Evolutionary conservation across 495 filamentous ascomycete species (phyloP), one percentile per base, ranked within the genome.

Genomic region (Aspergillus biplanus): DNA sequence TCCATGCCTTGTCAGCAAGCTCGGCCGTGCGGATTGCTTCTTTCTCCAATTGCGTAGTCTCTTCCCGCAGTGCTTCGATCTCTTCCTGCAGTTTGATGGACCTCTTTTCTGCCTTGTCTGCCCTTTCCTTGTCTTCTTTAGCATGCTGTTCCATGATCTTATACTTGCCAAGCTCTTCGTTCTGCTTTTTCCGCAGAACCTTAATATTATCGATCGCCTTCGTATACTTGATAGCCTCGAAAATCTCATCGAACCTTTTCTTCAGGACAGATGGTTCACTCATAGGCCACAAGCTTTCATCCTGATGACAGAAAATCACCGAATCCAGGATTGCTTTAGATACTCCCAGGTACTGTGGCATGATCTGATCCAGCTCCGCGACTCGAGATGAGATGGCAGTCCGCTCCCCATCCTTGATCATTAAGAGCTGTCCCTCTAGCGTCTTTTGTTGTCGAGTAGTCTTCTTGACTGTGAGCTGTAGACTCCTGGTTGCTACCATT

Each of bases 241-340:
- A 99, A 27, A 99, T 98, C 68, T 97, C 93, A 70, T 99, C 95
- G 59, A 99, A 99, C 42, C 85, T 87, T 77, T 95, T 94, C 76
- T 99, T 99, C 31, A 99, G 79, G 5, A 84, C 84, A 0, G 80
- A 73, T 0, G 94, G 92, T 69, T 96, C 92, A 68, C 93, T 97
- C 90, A 99, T 92, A 12, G 95, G 95, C 95, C 95, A 99, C 50
- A 98, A 73, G 58, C 94, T 97, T 62, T 99, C 95, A 65, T 99
- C 95, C 68, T 99, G 95, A 73, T 99, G 95, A 72, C 95, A 99
- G 76, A 99, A 99, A 66, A 99, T 97, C 70, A 99, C 95, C 52
- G 86, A 89, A 50, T 98, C 93, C 35, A 99, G 83, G 13, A 99
- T 85, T 8, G 95, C 92, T 60, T 89, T 87, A 4, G 93, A 95